These are phyloP conservation scores for Pichia kluyveri DNA, from an alignment of 805 yeast genomes.

Conservation along the genomic window DNA sequence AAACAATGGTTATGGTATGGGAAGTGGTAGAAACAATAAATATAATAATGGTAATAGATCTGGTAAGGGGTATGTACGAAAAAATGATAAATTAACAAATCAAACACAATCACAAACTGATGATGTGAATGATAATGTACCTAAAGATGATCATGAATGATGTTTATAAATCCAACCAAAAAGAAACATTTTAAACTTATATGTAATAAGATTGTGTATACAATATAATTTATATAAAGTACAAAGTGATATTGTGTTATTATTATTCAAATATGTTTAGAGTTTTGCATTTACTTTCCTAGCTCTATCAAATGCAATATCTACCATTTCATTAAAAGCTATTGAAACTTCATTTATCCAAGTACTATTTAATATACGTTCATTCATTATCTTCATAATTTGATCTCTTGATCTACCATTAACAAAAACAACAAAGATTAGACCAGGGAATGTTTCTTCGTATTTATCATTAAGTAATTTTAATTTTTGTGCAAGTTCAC, in stretches of 20 bases:
- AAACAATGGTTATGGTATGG: neutral
- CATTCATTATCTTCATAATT: slow-evolving; percentile 55
- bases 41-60: neutral
- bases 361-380: slow-evolving; percentile 49
- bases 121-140: neutral
- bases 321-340: slow-evolving; percentile 86
- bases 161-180: neutral
- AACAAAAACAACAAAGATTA: slow-evolving; percentile 82
- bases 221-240: no score
- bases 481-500: slow-evolving; percentile 43
- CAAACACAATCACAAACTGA: neutral
- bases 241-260: no score
- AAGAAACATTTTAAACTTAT: no score
- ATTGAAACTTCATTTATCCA: slow-evolving; percentile 46
- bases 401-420: slow-evolving; percentile 65
- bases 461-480: slow-evolving; percentile 44
- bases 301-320: slow-evolving; percentile 76
- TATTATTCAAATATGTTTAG: no score
- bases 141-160: neutral
- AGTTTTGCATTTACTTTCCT: slow-evolving; percentile 35
- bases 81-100: neutral
- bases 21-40: neutral
- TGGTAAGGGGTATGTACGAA: neutral
- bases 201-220: no score
- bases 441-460: slow-evolving; percentile 43